Base-by-base conservation (phyloP, 225 moss, liverwort and hornwort genomes). In the Bryum argenteum region DNA sequence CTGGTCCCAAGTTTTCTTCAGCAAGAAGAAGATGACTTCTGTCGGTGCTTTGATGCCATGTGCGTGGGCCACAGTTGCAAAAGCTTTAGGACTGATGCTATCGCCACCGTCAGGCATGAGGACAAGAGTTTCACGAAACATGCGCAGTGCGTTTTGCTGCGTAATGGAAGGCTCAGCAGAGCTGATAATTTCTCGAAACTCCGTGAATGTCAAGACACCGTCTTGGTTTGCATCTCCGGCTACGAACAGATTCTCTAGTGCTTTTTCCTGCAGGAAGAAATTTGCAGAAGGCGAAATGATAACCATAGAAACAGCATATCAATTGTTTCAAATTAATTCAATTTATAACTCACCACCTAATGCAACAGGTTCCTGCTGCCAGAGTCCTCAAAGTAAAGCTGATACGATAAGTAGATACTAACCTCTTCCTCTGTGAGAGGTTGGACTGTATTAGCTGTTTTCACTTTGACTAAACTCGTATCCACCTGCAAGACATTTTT, bases 201-300 rank as follows among this genome's bases (percentile, higher is more conserved):
- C 97, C 0, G 78, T 82, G 70, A 97, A 97, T 47, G 97, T 97
- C 70, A 97, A 79, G 12, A 97, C 91, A 10, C 97, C 97, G 62
- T 97, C 97, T 76, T 97, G 97, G 61, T 92, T 97, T 66, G 88
- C 97, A 62, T 97, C 94, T 17, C 97, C 97, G 24, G 94, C 97
- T 42, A 90, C 70, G 69, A 97, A 97, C 20, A 97, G 85, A 79
- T 88, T 85, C 75, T 94, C 97, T 18, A 97, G 70, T 52, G 91
- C 94, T 59, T 79, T 71, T 69, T 82, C 87, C 97, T 97, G 89
- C 39, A 55, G 7, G 33, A 63, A n/a, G n/a, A 73, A 13, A 3
- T 8, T 42, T 77, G n/a, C 54, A 69, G 11, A 56, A 60, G 28
- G 13, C 55, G 19, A 40, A 23, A n/a, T 14, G 38, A 39, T 14